A percentile compares a stretch with the other conserved stretches of the same genome.
Conservation (phyloP, 805 yeast species). For the Torulaspora gathmanii region DNA sequence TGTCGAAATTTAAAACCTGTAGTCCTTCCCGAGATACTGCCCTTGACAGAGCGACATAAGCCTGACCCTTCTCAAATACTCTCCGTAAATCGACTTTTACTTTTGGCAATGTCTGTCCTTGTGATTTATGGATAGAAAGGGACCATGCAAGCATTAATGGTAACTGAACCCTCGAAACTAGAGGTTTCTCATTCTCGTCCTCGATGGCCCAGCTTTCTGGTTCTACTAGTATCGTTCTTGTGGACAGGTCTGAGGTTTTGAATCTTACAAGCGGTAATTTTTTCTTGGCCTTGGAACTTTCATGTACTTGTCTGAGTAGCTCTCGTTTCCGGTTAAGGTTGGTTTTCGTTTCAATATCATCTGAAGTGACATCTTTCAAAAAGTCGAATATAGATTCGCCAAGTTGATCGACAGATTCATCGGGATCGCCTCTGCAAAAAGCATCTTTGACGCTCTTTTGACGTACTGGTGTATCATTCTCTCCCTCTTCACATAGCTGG, state of each 20-base stretch:
- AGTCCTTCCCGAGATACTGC: constrained; percentile 80
- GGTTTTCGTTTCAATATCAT: constrained; percentile 26
- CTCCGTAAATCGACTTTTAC: constrained; percentile 71
- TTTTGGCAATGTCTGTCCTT: constrained; percentile 79
- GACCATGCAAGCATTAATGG: constrained; percentile 97
- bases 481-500: constrained; percentile 19
- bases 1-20: constrained; percentile 71
- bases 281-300: constrained; percentile 40
- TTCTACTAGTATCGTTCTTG: constrained; percentile 70
- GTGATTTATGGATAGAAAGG: constrained; percentile 89
- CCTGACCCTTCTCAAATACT: constrained; percentile 89
- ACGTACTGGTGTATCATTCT: constrained; percentile 18
- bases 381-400: constrained; percentile 51
- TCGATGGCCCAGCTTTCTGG: constrained; percentile 80
- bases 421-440: constrained; percentile 16
- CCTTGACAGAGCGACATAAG: constrained; percentile 91
- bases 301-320: constrained; percentile 41
- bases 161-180: constrained; percentile 72
- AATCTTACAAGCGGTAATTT: constrained; percentile 77
- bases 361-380: constrained; percentile 30
- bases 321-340: constrained; percentile 47
- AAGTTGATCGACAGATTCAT: constrained; percentile 20
- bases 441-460: constrained; percentile 26
- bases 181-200: constrained; percentile 61
- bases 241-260: constrained; percentile 60